phyloP scores from a whole-genome alignment of 2,329 filamentous ascomycete genomes.

The Didymella glomerata region DNA sequence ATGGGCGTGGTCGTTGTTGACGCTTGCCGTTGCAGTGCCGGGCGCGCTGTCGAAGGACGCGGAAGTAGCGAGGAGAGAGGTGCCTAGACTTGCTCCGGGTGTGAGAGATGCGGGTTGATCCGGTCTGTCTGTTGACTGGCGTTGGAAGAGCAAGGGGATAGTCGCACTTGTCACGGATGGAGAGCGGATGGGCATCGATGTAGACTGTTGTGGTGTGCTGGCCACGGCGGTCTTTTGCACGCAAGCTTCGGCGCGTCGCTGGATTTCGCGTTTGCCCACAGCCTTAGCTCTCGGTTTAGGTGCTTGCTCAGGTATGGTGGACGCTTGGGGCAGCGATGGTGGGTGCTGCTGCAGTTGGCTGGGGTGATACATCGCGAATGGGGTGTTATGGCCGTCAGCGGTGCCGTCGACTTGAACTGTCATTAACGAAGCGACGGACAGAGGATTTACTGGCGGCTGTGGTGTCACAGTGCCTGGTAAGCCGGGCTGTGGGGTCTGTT shows the following conservation, averaged over 20 bases:
- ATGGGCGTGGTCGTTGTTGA: conserved; percentile 43
- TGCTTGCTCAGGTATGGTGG: conserved; percentile 31
- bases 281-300: conserved; percentile 60
- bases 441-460: conserved; percentile 27
- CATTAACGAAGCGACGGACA: conserved; percentile 45
- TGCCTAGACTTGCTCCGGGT: conserved; percentile 12
- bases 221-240: conserved; percentile 51
- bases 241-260: conserved; percentile 66
- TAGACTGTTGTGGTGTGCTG: conserved; percentile 41
- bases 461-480: conserved; percentile 3
- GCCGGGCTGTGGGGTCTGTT: conserved; percentile 25
- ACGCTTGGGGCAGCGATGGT: conserved; percentile 24
- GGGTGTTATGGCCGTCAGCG: conserved; percentile 28
- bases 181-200: conserved; percentile 48
- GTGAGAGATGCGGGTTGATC: conserved; percentile 8
- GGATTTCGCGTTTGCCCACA: conserved; percentile 67
- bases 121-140: conserved; percentile 34
- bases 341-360: conserved; percentile 34
- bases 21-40: conserved; percentile 54
- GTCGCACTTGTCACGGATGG: conserved; percentile 32
- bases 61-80: conserved; percentile 27
- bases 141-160: conserved; percentile 29
- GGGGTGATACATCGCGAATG: conserved; percentile 40
- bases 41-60: conserved; percentile 46
- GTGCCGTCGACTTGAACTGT: conserved; percentile 45